phyloP scores from a whole-genome alignment of 2,329 filamentous ascomycete genomes.

The Talaromyces sp. region DNA sequence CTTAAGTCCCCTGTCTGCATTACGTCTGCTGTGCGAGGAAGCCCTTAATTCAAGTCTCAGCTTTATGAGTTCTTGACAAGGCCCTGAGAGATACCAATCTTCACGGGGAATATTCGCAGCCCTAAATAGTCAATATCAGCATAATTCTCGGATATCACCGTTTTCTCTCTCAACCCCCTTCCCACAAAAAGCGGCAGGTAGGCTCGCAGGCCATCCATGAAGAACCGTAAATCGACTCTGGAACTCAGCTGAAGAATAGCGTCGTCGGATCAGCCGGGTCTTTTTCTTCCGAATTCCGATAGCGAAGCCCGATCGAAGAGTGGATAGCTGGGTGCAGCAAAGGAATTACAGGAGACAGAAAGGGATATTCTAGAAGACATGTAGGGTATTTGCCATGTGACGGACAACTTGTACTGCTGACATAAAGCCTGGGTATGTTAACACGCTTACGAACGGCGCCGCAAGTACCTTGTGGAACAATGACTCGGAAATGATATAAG shows the following conservation, averaged over 20 bases:
- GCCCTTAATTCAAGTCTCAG: background rate
- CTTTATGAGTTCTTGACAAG: constrained; percentile 5
- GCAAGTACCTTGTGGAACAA: background rate
- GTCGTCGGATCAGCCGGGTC: constrained; percentile 1
- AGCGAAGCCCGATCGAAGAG: background rate
- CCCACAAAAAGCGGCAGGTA: background rate
- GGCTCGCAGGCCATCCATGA: constrained; percentile 1
- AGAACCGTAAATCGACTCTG: background rate
- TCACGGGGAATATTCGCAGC: background rate
- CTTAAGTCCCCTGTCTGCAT: background rate
- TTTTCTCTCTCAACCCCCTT: background rate
- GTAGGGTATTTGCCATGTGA: background rate
- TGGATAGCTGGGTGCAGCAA: background rate
- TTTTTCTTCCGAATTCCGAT: background rate
- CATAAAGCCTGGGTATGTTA: background rate
- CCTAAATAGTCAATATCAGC: constrained; percentile 3
- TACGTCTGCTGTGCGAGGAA: background rate
- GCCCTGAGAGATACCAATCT: constrained; percentile 4
- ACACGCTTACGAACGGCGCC: background rate
- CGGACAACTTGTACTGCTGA: background rate
- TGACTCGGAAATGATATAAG: background rate
- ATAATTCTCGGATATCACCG: constrained; percentile 1
- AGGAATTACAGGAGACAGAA: background rate
- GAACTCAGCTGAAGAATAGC: constrained; percentile 1
- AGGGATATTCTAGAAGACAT: background rate